These are phyloP conservation scores for Fusarium denticulatum DNA, from an alignment of 2,329 filamentous ascomycete species.

Conservation along the genomic window DNA sequence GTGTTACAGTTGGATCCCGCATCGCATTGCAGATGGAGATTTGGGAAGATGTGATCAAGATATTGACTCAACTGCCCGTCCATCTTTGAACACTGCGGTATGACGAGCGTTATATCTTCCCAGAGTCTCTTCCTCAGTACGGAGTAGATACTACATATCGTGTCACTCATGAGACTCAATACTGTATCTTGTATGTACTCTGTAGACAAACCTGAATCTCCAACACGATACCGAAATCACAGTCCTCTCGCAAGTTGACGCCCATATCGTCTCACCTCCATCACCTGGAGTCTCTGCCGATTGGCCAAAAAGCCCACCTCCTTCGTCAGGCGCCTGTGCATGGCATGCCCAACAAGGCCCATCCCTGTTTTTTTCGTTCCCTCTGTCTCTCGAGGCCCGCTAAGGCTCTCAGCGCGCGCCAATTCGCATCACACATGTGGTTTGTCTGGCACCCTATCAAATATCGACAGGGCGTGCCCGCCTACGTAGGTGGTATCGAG, in stretches of 20 bases:
- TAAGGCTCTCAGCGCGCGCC: slow-evolving; percentile 18
- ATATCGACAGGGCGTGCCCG: slow-evolving; percentile 26
- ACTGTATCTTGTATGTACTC: no score
- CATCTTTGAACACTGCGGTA: not conserved
- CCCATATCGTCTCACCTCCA: slow-evolving; percentile 39
- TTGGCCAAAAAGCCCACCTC: slow-evolving; percentile 18
- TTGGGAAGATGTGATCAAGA: slow-evolving; percentile 10
- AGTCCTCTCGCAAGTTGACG: slow-evolving; percentile 8
- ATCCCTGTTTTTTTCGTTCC: slow-evolving; percentile 24
- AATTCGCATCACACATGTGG: slow-evolving; percentile 43
- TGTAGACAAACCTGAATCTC: slow-evolving; percentile 17
- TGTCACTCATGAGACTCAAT: no score
- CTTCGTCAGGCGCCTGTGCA: slow-evolving; percentile 43
- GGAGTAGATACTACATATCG: not conserved
- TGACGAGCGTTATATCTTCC: not conserved
- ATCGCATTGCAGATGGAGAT: slow-evolving; percentile 22
- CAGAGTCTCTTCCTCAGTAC: not conserved
- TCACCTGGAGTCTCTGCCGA: slow-evolving; percentile 34
- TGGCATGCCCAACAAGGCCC: slow-evolving; percentile 15
- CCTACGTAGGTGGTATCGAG: not conserved
- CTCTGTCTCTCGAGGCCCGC: slow-evolving; percentile 9
- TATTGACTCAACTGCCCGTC: not conserved
- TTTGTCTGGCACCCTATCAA: slow-evolving; percentile 41
- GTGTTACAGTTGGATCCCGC: slow-evolving; percentile 27
- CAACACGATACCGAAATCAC: slow-evolving; percentile 4